Evolutionary conservation across 495 filamentous ascomycete genomes (phyloP).

Genomic region (Oidiodendron maius): DNA sequence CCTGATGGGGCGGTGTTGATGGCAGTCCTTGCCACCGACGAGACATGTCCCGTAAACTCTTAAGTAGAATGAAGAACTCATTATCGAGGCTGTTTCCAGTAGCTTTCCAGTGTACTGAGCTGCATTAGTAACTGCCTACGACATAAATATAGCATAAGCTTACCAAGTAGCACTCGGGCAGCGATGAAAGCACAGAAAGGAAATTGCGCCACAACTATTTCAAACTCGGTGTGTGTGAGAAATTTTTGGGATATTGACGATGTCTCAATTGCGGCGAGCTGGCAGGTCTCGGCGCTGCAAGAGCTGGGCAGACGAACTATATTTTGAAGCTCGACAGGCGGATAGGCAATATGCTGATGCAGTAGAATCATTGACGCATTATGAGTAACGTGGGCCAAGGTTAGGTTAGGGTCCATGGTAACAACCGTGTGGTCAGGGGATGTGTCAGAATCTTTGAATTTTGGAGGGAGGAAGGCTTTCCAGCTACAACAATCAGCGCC

Average conservation of each 20-base stretch:
- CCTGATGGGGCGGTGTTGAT: no score
- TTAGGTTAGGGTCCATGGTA: conserved; percentile 39
- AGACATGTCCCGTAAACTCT: conserved; percentile 28
- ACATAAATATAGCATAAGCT: neutral
- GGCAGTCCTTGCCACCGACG: conserved; percentile 17
- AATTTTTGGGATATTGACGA: conserved; percentile 33
- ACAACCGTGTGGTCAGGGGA: conserved; percentile 25
- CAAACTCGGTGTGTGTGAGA: conserved; percentile 24
- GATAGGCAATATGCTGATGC: conserved; percentile 40
- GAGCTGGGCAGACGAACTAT: conserved; percentile 28
- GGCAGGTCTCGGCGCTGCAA: conserved; percentile 36
- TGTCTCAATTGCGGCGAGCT: conserved; percentile 33
- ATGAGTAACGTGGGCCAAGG: conserved; percentile 39
- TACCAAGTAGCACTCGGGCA: conserved; percentile 29
- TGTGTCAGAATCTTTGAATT: conserved; percentile 33
- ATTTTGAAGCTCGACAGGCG: conserved; percentile 26
- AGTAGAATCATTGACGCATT: conserved; percentile 40
- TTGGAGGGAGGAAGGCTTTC: conserved; percentile 35
- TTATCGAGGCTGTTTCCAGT: conserved; percentile 16
- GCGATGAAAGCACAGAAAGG: conserved; percentile 36
- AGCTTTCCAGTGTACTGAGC: conserved; percentile 23
- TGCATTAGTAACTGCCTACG: neutral
- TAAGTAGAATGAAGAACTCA: conserved; percentile 28
- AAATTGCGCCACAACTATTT: conserved; percentile 29
- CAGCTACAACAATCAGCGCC: no score